Evolutionary conservation across 1,284 basidiomycete species (phyloP).

Genomic region (Cryptococcus sp.): DNA sequence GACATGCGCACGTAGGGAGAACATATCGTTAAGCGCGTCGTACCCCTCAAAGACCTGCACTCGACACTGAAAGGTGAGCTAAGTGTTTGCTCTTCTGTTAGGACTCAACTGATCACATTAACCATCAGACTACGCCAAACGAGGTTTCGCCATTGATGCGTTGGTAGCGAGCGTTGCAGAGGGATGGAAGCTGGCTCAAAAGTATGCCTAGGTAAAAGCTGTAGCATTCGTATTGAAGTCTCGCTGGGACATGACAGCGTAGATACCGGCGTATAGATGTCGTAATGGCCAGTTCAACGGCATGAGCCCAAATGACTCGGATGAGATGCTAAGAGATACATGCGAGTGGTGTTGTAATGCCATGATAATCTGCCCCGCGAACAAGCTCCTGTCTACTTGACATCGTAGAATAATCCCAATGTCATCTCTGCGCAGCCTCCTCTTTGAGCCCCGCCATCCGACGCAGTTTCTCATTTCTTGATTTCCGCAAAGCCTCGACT

Average conservation of each 20-base stretch:
- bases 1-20: constrained; percentile 61
- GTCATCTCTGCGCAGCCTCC: constrained; percentile 5
- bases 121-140: constrained; percentile 64
- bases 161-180: constrained; percentile 70
- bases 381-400: no score
- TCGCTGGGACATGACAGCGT: no score
- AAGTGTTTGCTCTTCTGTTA: neutral
- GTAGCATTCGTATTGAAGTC: no score
- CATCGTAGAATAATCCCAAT: neutral
- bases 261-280: no score
- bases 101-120: neutral
- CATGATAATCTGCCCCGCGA: no score
- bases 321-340: no score
- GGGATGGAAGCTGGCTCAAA: constrained; percentile 63
- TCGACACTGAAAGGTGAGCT: constrained; percentile 65
- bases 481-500: constrained; percentile 35
- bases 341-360: no score
- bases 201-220: constrained; percentile 6
- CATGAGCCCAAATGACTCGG: no score
- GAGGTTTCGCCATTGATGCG: constrained; percentile 77
- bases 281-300: no score
- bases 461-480: constrained; percentile 32
- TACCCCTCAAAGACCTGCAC: constrained; percentile 67
- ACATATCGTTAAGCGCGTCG: constrained; percentile 71
- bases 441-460: constrained; percentile 37